Evolutionary conservation across 805 yeast species (phyloP), one percentile per base, ranked within the genome.

Genomic region (Wickerhamomyces bisporus): DNA sequence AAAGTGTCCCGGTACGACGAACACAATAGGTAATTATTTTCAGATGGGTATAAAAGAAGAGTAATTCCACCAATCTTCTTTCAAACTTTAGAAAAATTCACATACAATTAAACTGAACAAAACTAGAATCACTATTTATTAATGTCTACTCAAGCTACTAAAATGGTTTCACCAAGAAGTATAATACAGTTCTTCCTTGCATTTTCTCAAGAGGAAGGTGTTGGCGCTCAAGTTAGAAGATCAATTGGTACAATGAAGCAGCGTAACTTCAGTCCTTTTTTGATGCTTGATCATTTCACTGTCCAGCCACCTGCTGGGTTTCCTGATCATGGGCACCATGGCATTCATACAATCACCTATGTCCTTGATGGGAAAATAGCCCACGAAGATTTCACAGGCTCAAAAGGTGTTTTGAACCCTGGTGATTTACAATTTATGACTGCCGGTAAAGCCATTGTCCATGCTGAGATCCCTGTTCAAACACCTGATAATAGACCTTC

Each of bases 371-470:
- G 91, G 27, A 75, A 72, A 47, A 63, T 84, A 60, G 83, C 86
- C 5, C 94, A 84, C 56, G 88, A 82, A 55, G 96, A 88, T 58
- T 86, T 87, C 62, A 84, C 94, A 2, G 95, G 95, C 1, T 65
- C 82, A n/a, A 70, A 73, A 37, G 96, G 95, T 39, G 68, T 85
- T 8, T 63, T 88, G 37, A 70, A 74, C 44, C 77, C 86, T 7
- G 96, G 95, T 40, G 96, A 87, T 57, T 66, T 88, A 48, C 96
- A 87, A 60, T 86, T 87, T 60, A 87, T 87, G 96, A 87, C 95
- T 20, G 95, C 96, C 5, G 96, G 95, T 42, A 74, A 73, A 50
- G 96, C 94, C 35, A 77, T 86, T 26, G 84, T 84, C 38, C 96
- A 86, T 58, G 74, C 87, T 3, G 96, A 87, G 56, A 86, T 86